These are phyloP conservation scores for Lachnellula suecica DNA, from an alignment of 2,329 filamentous ascomycete species.

Conservation along the genomic window DNA sequence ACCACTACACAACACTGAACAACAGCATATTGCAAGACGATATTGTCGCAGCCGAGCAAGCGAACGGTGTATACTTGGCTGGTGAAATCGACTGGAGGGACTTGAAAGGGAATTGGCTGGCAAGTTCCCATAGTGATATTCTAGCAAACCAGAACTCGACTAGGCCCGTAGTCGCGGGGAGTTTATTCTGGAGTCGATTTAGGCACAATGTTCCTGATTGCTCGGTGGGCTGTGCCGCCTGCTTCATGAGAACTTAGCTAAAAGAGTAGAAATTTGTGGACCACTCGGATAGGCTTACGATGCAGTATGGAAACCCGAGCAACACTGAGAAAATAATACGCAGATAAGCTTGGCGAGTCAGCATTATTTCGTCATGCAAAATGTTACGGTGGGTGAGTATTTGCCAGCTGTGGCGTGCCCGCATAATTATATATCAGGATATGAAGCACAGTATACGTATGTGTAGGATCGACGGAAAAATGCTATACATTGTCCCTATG, in stretches of 20 bases:
- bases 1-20: conserved; percentile 47
- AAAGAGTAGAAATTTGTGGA: conserved; percentile 41
- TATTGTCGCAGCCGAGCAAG: conserved; percentile 36
- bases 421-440: conserved; percentile 24
- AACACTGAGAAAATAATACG: conserved; percentile 38
- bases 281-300: conserved; percentile 44
- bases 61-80: conserved; percentile 41
- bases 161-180: conserved; percentile 37
- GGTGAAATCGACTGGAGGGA: conserved; percentile 49
- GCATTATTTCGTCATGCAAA: conserved; percentile 42
- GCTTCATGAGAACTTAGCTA: not conserved
- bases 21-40: conserved; percentile 39
- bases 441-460: conserved; percentile 21
- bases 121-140: conserved; percentile 41
- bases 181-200: conserved; percentile 48
- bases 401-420: conserved; percentile 42
- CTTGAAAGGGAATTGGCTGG: conserved; percentile 33
- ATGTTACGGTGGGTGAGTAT: conserved; percentile 34
- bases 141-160: conserved; percentile 31
- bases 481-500: too few relatives aligned
- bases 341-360: conserved; percentile 43
- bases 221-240: conserved; percentile 30
- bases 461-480: not conserved
- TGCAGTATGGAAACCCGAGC: conserved; percentile 45
- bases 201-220: conserved; percentile 45